Conservation (phyloP, 805 yeast species). For the Candida glaebosa region DNA sequence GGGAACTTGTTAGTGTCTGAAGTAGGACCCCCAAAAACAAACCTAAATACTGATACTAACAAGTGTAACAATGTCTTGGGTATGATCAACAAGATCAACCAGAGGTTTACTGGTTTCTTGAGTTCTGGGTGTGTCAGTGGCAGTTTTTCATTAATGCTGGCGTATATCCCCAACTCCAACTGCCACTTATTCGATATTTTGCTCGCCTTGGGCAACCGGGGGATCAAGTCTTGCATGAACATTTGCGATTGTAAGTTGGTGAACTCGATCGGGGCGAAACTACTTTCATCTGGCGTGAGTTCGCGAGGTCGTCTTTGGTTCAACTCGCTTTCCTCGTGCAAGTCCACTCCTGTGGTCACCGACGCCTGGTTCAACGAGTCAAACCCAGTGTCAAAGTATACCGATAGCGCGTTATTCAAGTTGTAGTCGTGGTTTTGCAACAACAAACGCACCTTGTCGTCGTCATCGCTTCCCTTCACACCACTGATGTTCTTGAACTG, state of each 20-base stretch:
- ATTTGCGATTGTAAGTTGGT: conserved; percentile 26
- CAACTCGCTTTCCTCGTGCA: conserved; percentile 19
- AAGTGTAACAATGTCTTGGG: conserved; percentile 50
- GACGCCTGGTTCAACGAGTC: conserved; percentile 15
- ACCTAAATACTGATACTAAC: conserved; percentile 31
- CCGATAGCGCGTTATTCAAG: conserved; percentile 56
- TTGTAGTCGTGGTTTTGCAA: conserved; percentile 56
- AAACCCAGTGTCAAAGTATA: conserved; percentile 55
- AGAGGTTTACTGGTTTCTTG: conserved; percentile 4
- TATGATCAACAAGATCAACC: conserved; percentile 51
- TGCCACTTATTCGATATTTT: conserved; percentile 39
- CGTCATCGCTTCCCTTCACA: conserved; percentile 21
- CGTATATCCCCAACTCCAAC: conserved; percentile 38
- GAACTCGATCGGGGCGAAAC: conserved; percentile 3
- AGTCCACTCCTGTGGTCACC: conserved; percentile 10
- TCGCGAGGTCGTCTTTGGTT: conserved; percentile 9
- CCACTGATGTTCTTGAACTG: conserved; percentile 20
- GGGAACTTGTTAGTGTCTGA: conserved; percentile 18
- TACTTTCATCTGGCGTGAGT: conserved; percentile 5
- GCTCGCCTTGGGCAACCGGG: conserved; percentile 40
- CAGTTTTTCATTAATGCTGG: conserved; percentile 21
- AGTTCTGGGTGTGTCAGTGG: conserved; percentile 1
- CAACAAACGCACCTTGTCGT: conserved; percentile 43
- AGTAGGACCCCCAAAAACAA: conserved; percentile 18
- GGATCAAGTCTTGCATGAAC: conserved; percentile 22